Percentiles rank a stretch among this genome's conserved stretches.
Conservation (phyloP, 2,329 filamentous ascomycete species). For the Xylaria sp. region DNA sequence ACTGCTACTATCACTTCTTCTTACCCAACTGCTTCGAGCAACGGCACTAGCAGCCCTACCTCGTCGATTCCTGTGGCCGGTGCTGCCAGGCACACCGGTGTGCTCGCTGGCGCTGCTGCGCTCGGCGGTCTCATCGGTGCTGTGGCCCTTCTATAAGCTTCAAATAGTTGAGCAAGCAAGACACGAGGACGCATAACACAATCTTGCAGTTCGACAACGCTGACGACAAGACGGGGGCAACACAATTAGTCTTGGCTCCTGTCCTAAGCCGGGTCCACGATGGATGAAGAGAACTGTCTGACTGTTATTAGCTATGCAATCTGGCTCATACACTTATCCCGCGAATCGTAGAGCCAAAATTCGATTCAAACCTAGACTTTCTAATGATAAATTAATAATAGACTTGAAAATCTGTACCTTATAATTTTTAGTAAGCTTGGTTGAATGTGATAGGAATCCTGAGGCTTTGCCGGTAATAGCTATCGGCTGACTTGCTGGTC, state of each 20-base stretch:
- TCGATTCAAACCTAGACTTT: background rate
- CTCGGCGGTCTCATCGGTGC: slow-evolving; percentile 20
- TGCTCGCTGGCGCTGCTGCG: slow-evolving; percentile 3
- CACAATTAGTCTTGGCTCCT: background rate
- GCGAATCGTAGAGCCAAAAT: background rate
- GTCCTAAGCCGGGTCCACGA: background rate
- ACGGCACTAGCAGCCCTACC: background rate
- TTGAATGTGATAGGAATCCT: no score
- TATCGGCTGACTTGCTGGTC: no score
- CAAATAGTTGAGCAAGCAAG: background rate
- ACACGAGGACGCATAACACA: background rate
- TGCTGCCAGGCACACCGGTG: slow-evolving; percentile 20
- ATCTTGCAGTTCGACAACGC: background rate
- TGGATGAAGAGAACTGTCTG: slow-evolving; percentile 3
- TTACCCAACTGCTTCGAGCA: background rate
- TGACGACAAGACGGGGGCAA: background rate
- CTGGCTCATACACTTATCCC: background rate
- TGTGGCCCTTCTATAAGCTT: slow-evolving; percentile 20
- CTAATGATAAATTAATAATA: background rate
- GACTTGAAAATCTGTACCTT: background rate
- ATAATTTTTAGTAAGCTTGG: no score
- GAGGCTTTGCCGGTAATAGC: no score
- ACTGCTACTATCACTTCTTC: background rate
- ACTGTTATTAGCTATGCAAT: background rate
- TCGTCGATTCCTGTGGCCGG: slow-evolving; percentile 3